Conservation (phyloP, 148 eudicot genomes). For the Vaccinium darrowii region DNA sequence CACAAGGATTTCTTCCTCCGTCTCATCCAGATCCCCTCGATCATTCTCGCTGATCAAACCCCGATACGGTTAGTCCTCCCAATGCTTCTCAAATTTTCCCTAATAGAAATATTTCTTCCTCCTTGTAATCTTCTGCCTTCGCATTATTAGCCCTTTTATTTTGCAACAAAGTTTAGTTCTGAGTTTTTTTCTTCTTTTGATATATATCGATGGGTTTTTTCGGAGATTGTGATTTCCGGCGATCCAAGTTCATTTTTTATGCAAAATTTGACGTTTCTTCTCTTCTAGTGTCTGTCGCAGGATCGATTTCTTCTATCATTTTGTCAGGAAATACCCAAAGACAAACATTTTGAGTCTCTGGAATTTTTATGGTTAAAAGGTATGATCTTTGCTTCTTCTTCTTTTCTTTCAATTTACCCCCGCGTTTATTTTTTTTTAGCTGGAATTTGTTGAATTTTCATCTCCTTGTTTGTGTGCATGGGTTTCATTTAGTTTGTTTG, state of each 20-base stretch:
- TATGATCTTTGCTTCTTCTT: background rate
- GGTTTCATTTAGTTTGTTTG: background rate
- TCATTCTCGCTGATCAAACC: conserved; percentile 19
- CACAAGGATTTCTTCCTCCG: background rate
- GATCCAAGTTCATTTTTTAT: conserved; percentile 9
- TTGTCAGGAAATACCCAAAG: background rate
- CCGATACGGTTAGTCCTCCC: conserved; percentile 25
- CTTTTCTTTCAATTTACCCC: background rate
- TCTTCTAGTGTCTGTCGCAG: conserved; percentile 7
- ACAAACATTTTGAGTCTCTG: conserved; percentile 4
- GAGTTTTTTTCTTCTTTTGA: background rate
- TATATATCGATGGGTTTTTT: background rate
- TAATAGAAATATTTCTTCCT: background rate
- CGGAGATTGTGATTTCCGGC: conserved; percentile 20
- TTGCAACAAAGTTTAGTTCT: conserved; percentile 10
- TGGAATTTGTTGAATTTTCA: background rate
- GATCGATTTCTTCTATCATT: background rate
- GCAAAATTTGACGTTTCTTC: conserved; percentile 30
- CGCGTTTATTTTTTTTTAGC: background rate
- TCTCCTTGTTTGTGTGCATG: background rate
- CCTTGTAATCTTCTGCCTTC: background rate
- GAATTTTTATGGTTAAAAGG: conserved; percentile 21
- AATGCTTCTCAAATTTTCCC: background rate
- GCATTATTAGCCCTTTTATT: conserved; percentile 22
- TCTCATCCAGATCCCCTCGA: conserved; percentile 12